phyloP scores from a whole-genome alignment of 495 filamentous ascomycete species.

The Neurospora tetraspora region DNA sequence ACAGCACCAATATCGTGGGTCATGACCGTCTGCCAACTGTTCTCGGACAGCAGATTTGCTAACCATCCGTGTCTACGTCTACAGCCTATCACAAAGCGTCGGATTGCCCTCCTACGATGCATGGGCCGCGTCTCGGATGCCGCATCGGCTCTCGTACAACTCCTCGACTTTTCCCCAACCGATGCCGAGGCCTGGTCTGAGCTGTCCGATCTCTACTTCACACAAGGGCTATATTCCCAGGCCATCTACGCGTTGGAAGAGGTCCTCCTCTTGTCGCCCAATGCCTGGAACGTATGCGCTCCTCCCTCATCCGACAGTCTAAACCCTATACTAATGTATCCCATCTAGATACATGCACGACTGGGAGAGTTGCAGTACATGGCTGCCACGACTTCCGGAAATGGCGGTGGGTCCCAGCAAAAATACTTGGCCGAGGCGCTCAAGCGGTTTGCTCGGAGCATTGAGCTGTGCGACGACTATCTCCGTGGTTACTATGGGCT shows the following conservation, averaged over 20 bases:
- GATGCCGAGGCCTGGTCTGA: constrained; percentile 95
- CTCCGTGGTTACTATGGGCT: constrained; percentile 87
- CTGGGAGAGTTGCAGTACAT: constrained; percentile 76
- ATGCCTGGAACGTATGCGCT: constrained; percentile 81
- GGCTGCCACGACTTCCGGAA: constrained; percentile 42
- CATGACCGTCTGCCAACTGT: constrained; percentile 1
- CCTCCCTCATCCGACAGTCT: constrained; percentile 3
- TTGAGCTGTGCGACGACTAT: constrained; percentile 91
- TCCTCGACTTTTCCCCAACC: constrained; percentile 76
- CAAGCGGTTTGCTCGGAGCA: constrained; percentile 74
- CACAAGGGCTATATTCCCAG: constrained; percentile 65
- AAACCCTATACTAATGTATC: constrained; percentile 19
- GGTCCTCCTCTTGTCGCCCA: constrained; percentile 75
- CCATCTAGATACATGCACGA: constrained; percentile 66
- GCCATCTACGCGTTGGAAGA: constrained; percentile 87
- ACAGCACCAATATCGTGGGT: constrained; percentile 72
- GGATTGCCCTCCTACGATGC: constrained; percentile 67
- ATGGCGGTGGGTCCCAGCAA: constrained; percentile 25
- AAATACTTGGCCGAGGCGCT: constrained; percentile 59
- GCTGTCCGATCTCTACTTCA: constrained; percentile 73
- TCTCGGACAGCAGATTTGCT: constrained; percentile 8
- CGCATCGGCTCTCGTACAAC: constrained; percentile 56
- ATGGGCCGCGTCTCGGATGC: constrained; percentile 61
- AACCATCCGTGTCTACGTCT: background rate
- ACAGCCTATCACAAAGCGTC: constrained; percentile 79